Percentiles rank a stretch among this genome's conserved stretches.
These are phyloP conservation scores for Lecanosticta acicola DNA, from an alignment of 2,329 filamentous ascomycete genomes.

Conservation along the genomic window DNA sequence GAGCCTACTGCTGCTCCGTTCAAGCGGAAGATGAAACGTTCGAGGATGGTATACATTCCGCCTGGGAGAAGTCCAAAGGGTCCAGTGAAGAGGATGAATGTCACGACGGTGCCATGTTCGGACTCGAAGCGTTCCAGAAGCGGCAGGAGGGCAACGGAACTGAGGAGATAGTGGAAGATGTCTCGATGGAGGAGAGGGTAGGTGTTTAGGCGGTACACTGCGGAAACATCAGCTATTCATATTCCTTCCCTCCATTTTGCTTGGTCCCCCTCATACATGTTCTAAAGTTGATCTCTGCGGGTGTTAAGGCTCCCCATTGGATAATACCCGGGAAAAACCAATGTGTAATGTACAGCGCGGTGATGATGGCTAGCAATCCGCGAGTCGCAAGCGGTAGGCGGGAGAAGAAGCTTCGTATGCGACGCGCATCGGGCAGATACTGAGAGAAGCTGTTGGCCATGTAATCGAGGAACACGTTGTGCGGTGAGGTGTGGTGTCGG, in stretches of 20 bases:
- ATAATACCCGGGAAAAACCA: constrained; percentile 66
- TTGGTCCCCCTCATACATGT: constrained; percentile 55
- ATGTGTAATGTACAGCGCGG: constrained; percentile 63
- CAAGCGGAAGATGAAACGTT: constrained; percentile 63
- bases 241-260: not conserved
- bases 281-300: constrained; percentile 64
- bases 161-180: constrained; percentile 74
- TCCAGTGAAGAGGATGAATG: constrained; percentile 81
- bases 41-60: constrained; percentile 70
- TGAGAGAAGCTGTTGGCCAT: constrained; percentile 4
- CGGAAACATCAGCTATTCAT: constrained; percentile 1
- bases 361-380: constrained; percentile 59
- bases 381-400: constrained; percentile 87
- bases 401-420: constrained; percentile 73
- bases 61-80: constrained; percentile 62
- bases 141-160: constrained; percentile 75
- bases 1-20: constrained; percentile 76
- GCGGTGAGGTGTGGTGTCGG: not conserved
- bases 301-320: constrained; percentile 73
- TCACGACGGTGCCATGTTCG: constrained; percentile 84
- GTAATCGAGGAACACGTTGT: not conserved
- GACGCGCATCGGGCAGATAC: constrained; percentile 60
- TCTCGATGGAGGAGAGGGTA: constrained; percentile 82
- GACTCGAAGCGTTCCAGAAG: constrained; percentile 88
- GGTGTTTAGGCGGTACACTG: constrained; percentile 89